phyloP scores from a whole-genome alignment of 192 early-diverging fungal genomes.

The Backusella parvicylindrica region DNA sequence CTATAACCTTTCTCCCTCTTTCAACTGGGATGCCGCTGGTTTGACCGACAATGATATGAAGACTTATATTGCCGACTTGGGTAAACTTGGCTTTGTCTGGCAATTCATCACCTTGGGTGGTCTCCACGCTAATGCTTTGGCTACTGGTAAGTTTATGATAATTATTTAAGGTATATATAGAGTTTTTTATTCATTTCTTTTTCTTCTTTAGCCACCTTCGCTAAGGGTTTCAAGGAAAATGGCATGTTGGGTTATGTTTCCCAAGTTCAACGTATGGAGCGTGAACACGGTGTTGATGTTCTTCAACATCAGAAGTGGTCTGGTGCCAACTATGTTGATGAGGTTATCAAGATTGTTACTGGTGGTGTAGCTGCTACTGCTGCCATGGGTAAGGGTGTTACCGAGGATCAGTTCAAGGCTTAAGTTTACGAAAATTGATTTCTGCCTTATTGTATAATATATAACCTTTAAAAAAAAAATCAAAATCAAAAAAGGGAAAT shows the following conservation, averaged over 20 bases:
- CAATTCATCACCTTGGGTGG: slow-evolving; percentile 98
- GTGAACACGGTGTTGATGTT: slow-evolving; percentile 85
- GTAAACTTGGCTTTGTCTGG: slow-evolving; percentile 92
- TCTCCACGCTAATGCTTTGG: slow-evolving; percentile 90
- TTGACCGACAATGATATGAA: slow-evolving; percentile 89
- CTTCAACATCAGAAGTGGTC: slow-evolving; percentile 87
- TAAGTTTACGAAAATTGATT: not conserved
- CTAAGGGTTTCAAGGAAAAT: slow-evolving; percentile 77
- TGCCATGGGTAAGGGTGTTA: slow-evolving; percentile 93
- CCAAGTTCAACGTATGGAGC: slow-evolving; percentile 92
- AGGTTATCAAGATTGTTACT: slow-evolving; percentile 83
- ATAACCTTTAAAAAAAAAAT: not conserved
- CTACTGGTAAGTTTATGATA: slow-evolving; percentile 46
- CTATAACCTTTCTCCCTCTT: slow-evolving; percentile 97
- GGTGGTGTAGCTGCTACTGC: slow-evolving; percentile 94
- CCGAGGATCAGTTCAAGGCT: slow-evolving; percentile 71
- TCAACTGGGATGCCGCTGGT: slow-evolving; percentile 97
- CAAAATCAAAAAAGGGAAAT: not conserved
- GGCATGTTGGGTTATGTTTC: slow-evolving; percentile 97
- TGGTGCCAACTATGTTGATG: slow-evolving; percentile 68
- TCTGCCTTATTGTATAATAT: not conserved
- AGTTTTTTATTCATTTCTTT: not conserved
- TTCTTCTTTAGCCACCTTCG: slow-evolving; percentile 56
- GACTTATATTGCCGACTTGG: slow-evolving; percentile 78
- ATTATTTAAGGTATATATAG: not conserved